Evolutionary conservation across 139 green algal species (phyloP).

Genomic region (Chlamydomonas incerta): DNA sequence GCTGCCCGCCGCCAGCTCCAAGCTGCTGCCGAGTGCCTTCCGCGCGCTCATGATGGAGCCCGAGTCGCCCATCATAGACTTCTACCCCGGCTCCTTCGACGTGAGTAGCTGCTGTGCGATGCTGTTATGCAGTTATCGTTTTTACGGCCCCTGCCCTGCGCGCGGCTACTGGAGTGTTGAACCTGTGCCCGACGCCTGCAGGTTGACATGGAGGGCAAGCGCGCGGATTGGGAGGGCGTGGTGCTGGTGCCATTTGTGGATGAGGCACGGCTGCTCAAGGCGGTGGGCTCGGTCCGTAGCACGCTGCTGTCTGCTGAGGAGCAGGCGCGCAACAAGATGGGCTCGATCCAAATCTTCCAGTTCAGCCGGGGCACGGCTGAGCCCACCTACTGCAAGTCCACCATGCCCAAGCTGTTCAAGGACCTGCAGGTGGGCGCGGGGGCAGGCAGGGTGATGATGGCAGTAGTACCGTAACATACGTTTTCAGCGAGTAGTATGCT

Average conservation of each 20-base stretch:
- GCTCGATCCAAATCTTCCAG: constrained; percentile 66
- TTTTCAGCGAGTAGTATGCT: too few relatives aligned
- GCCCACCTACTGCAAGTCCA: constrained; percentile 73
- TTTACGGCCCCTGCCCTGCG: too few relatives aligned
- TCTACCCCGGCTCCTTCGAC: constrained; percentile 87
- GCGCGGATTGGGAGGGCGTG: constrained; percentile 92
- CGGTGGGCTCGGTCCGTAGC: constrained; percentile 51
- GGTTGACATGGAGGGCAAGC: constrained; percentile 94
- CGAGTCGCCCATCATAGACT: constrained; percentile 87
- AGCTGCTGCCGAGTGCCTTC: constrained; percentile 84
- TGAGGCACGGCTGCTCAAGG: constrained; percentile 77
- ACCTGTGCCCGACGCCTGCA: background rate
- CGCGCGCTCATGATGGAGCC: constrained; percentile 82
- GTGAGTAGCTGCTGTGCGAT: background rate
- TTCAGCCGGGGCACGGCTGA: constrained; percentile 49
- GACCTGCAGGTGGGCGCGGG: constrained; percentile 28
- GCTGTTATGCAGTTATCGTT: too few relatives aligned
- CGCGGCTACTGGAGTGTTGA: too few relatives aligned
- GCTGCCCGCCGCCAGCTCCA: constrained; percentile 75
- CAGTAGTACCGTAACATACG: too few relatives aligned
- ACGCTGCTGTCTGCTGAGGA: constrained; percentile 73
- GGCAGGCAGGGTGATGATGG: background rate
- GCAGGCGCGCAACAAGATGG: constrained; percentile 76
- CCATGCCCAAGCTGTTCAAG: constrained; percentile 67
- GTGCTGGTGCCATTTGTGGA: constrained; percentile 83